Base-by-base conservation (phyloP, 139 green algal genomes). In the Micractinium conductrix region DNA sequence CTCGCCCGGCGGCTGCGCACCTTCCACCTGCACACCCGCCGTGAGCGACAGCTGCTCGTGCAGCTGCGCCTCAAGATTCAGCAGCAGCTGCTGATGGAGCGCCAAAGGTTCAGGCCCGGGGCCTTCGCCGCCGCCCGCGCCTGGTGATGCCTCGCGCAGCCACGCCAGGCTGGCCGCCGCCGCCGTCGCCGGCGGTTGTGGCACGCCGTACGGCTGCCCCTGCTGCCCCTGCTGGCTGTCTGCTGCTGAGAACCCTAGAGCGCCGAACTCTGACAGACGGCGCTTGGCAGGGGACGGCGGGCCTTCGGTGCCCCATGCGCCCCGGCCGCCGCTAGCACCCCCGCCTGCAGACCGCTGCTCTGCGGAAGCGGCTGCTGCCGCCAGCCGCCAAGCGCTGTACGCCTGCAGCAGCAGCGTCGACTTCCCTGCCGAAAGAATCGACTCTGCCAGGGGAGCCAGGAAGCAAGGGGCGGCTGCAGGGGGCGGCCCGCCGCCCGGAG, bases 341-440 rank as follows among this genome's bases (percentile, higher is more conserved):
- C 21, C 16, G 76, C 37, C 17, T 55, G 44, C n/a, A 37, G 35
- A 9, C 14, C 10, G 33, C 45, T 44, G 33, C 12, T 40, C 38
- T 60, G 76, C 37, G 28, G 38, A 3, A 1, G 63, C 79, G 16
- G 60, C 79, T 28, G 79, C 65, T 19, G 79, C 84, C 28, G 84
- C 68, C 43, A 75, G 68, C 28, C 74, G 68, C 30, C 79, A 78
- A 42, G 38, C 37, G 58, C 78, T 73, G 74, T 86, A 58, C 2
- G 81, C 75, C 5, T 84, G 70, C 58, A 92, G 81, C 81, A 91
- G 78, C 44, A 87, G 42, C 55, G 87, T 35, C 9, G 84, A 84
- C 53, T 91, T 92, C 55, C 89, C 89, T 35, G 89, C 88, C 8
- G 87, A 73, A 53, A 92, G 81, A n/a, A 92, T 91, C 65, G 45